phyloP scores from a whole-genome alignment of 257 asterid genomes.

The Mentha longifolia region DNA sequence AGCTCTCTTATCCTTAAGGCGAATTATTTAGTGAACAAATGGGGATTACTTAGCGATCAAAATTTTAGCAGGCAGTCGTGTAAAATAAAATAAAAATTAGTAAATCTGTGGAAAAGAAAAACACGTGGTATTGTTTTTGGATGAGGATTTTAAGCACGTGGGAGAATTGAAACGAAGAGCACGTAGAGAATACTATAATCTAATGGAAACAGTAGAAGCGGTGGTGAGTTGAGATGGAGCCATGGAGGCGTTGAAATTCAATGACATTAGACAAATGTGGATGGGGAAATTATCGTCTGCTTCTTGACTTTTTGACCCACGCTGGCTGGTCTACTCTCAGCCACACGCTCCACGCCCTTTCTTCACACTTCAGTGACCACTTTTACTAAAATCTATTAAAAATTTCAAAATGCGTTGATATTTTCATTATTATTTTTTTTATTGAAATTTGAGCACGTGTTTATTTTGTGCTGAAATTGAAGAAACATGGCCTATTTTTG shows the following conservation, averaged over 20 bases:
- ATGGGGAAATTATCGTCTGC: slow-evolving; percentile 22
- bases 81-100: not conserved
- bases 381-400: not conserved
- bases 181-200: slow-evolving; percentile 30
- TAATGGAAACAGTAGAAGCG: not conserved
- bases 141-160: slow-evolving; percentile 26
- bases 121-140: slow-evolving; percentile 22
- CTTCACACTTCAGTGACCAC: not conserved
- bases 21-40: too few species aligned
- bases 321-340: not conserved
- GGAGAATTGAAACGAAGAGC: not conserved
- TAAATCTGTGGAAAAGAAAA: not conserved
- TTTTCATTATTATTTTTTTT: not conserved
- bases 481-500: not conserved
- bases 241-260: not conserved
- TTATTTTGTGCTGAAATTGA: not conserved
- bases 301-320: slow-evolving; percentile 16
- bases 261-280: slow-evolving; percentile 1
- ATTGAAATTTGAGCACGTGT: not conserved
- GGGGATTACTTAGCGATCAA: too few species aligned
- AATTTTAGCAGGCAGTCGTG: not conserved
- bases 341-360: slow-evolving; percentile 10
- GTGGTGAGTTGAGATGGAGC: not conserved
- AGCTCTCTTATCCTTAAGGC: too few species aligned
- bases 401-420: too few species aligned